Base-by-base conservation (phyloP, 2,329 filamentous ascomycete species). In the Aureobasidium sp. region DNA sequence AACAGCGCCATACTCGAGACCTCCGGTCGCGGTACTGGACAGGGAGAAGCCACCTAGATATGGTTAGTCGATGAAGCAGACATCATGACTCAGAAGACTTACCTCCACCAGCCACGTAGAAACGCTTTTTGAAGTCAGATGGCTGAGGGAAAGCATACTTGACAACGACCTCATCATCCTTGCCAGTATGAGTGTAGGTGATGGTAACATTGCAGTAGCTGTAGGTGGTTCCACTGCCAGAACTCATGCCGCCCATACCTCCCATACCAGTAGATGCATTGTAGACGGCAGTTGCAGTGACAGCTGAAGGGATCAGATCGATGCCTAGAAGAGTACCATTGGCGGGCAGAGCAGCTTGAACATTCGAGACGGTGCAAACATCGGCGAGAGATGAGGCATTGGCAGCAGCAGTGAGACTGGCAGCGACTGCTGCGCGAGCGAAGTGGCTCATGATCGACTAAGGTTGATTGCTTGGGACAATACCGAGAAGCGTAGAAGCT, bases 1-100 rank as follows among this genome's bases (percentile, higher is more conserved):
- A 0, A 76, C 78, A 49, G 77, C 78, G 22, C 78, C 79, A 50
- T 78, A 77, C 15, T 70, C 67, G 52, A 80, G 69, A 37, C 77
- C 78, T 1, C 71, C 73, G 12, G 76, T 73, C 0, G 69, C 67
- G 66, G 3, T 53, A 31, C 67, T 66, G 53, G 73, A 75, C 67
- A 79, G 79, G 47, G 76, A 75, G 65, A 76, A 76, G n/a, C 71
- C 76, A 17, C 63, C 53, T 45, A n/a, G 4, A 5, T 9, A 33
- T 44, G 11, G 2, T 57, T 9, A 45, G 29, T 22, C 7, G 2
- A 53, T 19, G 37, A 35, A 17, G 17, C 11, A 8, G n/a, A 42
- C n/a, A 24, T 15, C 11, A 17, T 24, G 1, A 11, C 5, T 35
- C 14, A n/a, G 2, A 1, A 7, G 2, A 57, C 17, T 27, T 42